phyloP scores from a whole-genome alignment of 2,329 filamentous ascomycete genomes.

The Cercospora brassicicola region DNA sequence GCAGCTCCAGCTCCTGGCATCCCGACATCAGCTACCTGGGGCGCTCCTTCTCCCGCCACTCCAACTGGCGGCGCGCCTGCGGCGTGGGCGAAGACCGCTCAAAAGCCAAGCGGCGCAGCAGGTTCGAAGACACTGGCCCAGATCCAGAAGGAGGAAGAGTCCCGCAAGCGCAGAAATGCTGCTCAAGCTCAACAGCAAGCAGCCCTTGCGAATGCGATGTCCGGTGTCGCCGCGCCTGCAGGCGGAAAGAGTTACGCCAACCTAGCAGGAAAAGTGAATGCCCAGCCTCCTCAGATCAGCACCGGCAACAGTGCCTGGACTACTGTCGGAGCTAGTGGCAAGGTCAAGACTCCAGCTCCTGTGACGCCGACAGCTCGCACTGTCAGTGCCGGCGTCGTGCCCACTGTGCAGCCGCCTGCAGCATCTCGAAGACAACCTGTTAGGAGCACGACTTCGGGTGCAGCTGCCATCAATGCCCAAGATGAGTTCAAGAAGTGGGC shows the following conservation, averaged over 20 bases:
- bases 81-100: constrained; percentile 67
- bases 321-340: constrained; percentile 90
- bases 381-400: constrained; percentile 48
- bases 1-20: constrained; percentile 64
- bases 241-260: constrained; percentile 89
- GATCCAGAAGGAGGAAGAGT: constrained; percentile 94
- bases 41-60: constrained; percentile 68
- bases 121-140: constrained; percentile 89
- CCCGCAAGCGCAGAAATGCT: constrained; percentile 74
- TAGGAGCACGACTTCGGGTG: constrained; percentile 57
- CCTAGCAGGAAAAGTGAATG: constrained; percentile 74
- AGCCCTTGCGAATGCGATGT: constrained; percentile 43
- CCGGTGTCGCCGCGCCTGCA: constrained; percentile 46
- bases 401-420: constrained; percentile 29
- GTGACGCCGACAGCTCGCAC: constrained; percentile 48
- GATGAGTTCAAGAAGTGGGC: constrained; percentile 97
- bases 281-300: constrained; percentile 42
- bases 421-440: constrained; percentile 45
- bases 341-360: constrained; percentile 72
- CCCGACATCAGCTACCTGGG: constrained; percentile 87
- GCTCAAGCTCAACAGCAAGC: constrained; percentile 50
- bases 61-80: constrained; percentile 48
- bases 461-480: constrained; percentile 63
- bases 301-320: constrained; percentile 73
- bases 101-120: constrained; percentile 49